Evolutionary conservation across 371 early-diverging fungal genomes (phyloP).

Genomic region (Mucor saturninus): DNA sequence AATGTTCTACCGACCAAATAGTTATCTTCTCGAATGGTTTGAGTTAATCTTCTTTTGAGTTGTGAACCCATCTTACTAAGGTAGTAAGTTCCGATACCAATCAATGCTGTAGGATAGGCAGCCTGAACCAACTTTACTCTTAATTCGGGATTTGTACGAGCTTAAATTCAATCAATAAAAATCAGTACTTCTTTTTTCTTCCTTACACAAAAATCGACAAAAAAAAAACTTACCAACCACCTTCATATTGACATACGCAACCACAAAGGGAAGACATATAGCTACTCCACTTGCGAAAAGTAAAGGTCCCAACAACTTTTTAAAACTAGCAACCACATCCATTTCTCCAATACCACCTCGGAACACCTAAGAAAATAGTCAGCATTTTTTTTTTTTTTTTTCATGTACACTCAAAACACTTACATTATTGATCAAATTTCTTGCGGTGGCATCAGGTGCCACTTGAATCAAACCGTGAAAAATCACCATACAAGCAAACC

Average conservation of each 20-base stretch:
- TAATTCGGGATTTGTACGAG: constrained; percentile 16
- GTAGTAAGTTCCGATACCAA: constrained; percentile 27
- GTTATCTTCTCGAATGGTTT: constrained; percentile 63
- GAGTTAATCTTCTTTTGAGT: constrained; percentile 49
- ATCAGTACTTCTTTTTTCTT: background rate
- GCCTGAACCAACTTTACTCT: constrained; percentile 36
- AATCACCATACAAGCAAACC: constrained; percentile 47
- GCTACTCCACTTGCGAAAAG: constrained; percentile 2
- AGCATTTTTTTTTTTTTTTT: background rate
- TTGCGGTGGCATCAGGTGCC: constrained; percentile 30
- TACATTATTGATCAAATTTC: constrained; percentile 36
- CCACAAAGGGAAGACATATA: constrained; percentile 7
- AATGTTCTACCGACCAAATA: constrained; percentile 69
- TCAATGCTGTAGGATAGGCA: constrained; percentile 45
- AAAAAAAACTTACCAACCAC: constrained; percentile 11
- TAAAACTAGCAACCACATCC: constrained; percentile 12
- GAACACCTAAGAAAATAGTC: constrained; percentile 18
- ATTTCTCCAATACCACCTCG: constrained; percentile 26
- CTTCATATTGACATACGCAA: constrained; percentile 18
- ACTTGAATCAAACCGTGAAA: constrained; percentile 33
- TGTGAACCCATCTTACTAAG: constrained; percentile 37
- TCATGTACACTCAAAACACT: background rate
- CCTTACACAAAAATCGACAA: background rate
- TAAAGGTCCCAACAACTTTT: constrained; percentile 10
- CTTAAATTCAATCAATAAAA: constrained; percentile 7